Conservation (phyloP, 331 rosid genomes). For the Malus hybrid region DNA sequence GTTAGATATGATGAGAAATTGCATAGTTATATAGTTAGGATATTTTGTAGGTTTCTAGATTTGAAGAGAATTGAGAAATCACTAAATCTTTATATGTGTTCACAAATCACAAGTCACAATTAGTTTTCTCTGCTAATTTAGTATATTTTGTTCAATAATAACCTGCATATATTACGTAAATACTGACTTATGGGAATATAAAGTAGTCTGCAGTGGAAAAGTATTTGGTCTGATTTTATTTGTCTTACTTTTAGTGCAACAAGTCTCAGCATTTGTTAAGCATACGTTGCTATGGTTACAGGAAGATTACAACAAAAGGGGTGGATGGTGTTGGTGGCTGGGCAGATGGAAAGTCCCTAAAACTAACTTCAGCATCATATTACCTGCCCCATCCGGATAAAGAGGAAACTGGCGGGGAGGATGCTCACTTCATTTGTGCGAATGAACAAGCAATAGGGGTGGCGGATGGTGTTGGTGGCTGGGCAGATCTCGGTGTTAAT, state of each 20-base stretch:
- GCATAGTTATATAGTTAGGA: background rate
- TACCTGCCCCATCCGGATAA: conserved; percentile 95
- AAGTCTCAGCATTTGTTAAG: background rate
- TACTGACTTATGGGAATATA: background rate
- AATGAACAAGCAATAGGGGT: conserved; percentile 94
- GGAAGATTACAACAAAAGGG: conserved; percentile 63
- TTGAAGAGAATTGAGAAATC: background rate
- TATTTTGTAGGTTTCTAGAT: background rate
- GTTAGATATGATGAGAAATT: background rate
- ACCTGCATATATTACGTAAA: background rate
- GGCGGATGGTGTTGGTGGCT: conserved; percentile 99
- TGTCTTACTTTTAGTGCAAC: background rate
- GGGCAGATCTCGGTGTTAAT: conserved; percentile 93
- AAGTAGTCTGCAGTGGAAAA: background rate
- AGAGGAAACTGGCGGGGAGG: conserved; percentile 99
- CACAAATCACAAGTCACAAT: background rate
- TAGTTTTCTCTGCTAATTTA: background rate
- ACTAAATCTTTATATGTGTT: background rate
- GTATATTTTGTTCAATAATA: background rate
- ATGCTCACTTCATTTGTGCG: conserved; percentile 90
- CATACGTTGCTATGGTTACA: conserved; percentile 23
- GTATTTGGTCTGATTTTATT: background rate
- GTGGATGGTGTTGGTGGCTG: no score
- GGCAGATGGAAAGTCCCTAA: conserved; percentile 50
- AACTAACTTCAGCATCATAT: conserved; percentile 84